phyloP scores from a whole-genome alignment of 148 eudicot genomes.

The Gaultheria prostrata region DNA sequence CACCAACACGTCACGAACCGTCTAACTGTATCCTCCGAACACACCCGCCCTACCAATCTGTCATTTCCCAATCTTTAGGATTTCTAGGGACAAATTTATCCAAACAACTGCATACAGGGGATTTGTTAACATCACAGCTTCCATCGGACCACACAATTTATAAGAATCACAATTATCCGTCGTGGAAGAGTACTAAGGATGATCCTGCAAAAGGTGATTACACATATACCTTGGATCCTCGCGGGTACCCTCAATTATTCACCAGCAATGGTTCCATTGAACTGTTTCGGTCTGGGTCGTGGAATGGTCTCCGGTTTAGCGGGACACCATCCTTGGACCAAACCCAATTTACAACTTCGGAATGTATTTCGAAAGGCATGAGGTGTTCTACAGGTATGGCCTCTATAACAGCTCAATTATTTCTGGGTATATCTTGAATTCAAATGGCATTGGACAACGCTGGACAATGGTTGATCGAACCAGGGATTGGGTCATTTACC shows the following conservation, averaged over 20 bases:
- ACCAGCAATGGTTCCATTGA: not conserved
- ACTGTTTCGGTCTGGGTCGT: constrained; percentile 3
- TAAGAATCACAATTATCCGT: too few relatives aligned
- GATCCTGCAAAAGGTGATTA: constrained; percentile 10
- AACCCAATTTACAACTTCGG: not conserved
- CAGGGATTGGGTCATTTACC: not conserved
- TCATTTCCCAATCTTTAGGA: constrained; percentile 17
- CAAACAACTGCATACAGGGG: constrained; percentile 25
- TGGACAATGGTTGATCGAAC: constrained; percentile 5
- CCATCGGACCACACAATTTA: constrained; percentile 22
- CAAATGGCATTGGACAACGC: not conserved
- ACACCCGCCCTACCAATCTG: constrained; percentile 42
- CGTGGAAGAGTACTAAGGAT: constrained; percentile 17
- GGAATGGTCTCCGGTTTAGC: constrained; percentile 20
- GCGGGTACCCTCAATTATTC: constrained; percentile 13
- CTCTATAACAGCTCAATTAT: constrained; percentile 5
- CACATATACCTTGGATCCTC: constrained; percentile 5
- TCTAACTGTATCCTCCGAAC: constrained; percentile 19
- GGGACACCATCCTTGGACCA: not conserved
- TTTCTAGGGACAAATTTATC: constrained; percentile 25
- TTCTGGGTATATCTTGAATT: constrained; percentile 7
- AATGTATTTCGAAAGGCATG: not conserved
- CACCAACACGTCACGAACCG: constrained; percentile 1
- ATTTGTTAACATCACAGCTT: constrained; percentile 10
- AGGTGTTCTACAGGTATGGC: constrained; percentile 18